Evolutionary conservation across 768 basidiomycete species (phyloP), one percentile per base, ranked within the genome.

Genomic region (Rhodotorula taiwanensis): DNA sequence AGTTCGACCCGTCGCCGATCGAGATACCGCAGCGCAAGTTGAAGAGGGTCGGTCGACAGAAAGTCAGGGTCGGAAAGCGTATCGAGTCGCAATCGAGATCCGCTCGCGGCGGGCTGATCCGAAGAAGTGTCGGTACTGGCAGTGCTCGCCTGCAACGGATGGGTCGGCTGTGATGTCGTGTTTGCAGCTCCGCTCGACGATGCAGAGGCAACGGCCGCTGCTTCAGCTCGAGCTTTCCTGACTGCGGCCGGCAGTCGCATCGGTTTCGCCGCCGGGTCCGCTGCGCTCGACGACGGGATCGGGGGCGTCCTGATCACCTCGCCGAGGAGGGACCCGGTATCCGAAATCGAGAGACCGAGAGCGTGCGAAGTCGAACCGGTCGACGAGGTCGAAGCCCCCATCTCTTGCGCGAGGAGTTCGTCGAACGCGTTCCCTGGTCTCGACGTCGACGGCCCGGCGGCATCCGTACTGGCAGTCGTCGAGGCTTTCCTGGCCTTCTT

Each of bases 361-460:
- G 39, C 4, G 45, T n/a, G n/a, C n/a, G n/a, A n/a, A n/a, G n/a
- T n/a, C n/a, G 47, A 7, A 36, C 34, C 18, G 21, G 21, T 21
- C 31, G 30, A 11, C 31, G 15, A 18, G 25, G 49, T 47, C 48
- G 39, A 20, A 42, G 15, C 15, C 5, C 5, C 14, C n/a, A 52
- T 23, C 34, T 52, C 67, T 5, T 64, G 55, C n/a, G 54, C 62
- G 30, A 61, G 25, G 13, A 68, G 33, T 8, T 52, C 49, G 52
- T 68, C 67, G 58, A 58, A 57, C 15, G 67, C 58, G 48, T 36
- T 60, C 7, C 23, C 7, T 13, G 54, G 8, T 1, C 43, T 27
- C 2, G 20, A 9, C 36, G 9, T 39, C 10, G 10, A 10, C 16
- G 10, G 10, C 10, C 10, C 36, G 9, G 36, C 36, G 36, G 36